Evolutionary conservation across 257 asterid genomes (phyloP).

Genomic region (Coffea eugenioides): DNA sequence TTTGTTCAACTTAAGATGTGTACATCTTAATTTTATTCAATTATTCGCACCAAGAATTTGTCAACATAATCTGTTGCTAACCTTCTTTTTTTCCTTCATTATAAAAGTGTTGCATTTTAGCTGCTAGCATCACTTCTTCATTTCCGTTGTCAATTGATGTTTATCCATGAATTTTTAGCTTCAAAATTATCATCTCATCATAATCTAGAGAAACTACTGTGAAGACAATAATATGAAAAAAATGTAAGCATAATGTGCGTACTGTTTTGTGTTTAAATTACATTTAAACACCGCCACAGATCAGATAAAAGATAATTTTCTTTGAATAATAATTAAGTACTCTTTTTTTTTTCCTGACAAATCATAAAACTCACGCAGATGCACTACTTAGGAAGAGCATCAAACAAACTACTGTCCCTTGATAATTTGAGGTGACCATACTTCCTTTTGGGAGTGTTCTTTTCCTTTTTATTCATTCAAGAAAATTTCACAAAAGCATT

Average conservation of each 20-base stretch:
- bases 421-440: not conserved
- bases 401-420: not conserved
- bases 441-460: not conserved
- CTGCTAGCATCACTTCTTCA: too few relatives aligned
- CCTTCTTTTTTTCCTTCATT: too few relatives aligned
- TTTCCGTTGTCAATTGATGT: too few relatives aligned
- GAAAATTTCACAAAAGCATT: not conserved
- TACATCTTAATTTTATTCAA: not conserved
- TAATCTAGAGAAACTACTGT: not conserved
- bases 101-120: too few relatives aligned
- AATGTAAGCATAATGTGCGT: too few relatives aligned
- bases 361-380: not conserved
- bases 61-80: not conserved
- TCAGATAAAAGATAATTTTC: too few relatives aligned
- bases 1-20: too few relatives aligned
- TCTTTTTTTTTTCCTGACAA: too few relatives aligned
- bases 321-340: too few relatives aligned
- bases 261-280: too few relatives aligned
- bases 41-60: not conserved
- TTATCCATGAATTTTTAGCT: too few relatives aligned
- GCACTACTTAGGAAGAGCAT: not conserved
- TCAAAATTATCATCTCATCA: not conserved
- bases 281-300: not conserved
- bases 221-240: too few relatives aligned
- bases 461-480: not conserved